Percentiles rank a stretch among this genome's conserved stretches.
Evolutionary conservation across 306 rosid genomes (phyloP).

Genomic region (Parietaria judaica): DNA sequence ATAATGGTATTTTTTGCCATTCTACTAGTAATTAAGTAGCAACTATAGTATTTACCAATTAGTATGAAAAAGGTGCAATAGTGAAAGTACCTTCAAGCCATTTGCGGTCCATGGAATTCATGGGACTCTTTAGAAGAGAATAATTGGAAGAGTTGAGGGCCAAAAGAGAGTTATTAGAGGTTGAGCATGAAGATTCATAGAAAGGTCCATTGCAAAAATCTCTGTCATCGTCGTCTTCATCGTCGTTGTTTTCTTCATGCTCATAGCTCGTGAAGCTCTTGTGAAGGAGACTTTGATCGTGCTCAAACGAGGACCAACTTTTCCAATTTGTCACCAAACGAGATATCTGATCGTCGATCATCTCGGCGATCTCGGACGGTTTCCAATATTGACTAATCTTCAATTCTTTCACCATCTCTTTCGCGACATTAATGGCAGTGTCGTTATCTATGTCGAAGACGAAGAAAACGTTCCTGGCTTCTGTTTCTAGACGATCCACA

Average conservation of each 20-base stretch:
- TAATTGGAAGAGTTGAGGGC: slow-evolving; percentile 29
- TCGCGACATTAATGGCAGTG: slow-evolving; percentile 65
- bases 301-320: slow-evolving; percentile 20
- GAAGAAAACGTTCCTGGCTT: slow-evolving; percentile 53
- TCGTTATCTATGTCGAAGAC: slow-evolving; percentile 63
- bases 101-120: slow-evolving; percentile 13
- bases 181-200: slow-evolving; percentile 37
- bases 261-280: slow-evolving; percentile 50
- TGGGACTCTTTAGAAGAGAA: slow-evolving; percentile 11
- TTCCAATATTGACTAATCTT: slow-evolving; percentile 58
- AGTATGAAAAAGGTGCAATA: no score
- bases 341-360: slow-evolving; percentile 67
- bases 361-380: slow-evolving; percentile 61
- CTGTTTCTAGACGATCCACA: slow-evolving; percentile 26
- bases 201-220: slow-evolving; percentile 33
- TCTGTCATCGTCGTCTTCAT: slow-evolving; percentile 19
- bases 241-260: slow-evolving; percentile 22
- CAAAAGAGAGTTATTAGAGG: slow-evolving; percentile 44
- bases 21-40: no score
- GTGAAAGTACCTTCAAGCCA: slow-evolving; percentile 40
- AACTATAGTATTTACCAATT: no score
- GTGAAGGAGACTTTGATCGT: slow-evolving; percentile 33
- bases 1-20: no score
- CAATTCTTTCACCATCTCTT: slow-evolving; percentile 83
- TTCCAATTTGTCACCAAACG: slow-evolving; percentile 52